phyloP scores from a whole-genome alignment of 2,329 filamentous ascomycete species.

The Hyphodiscus sp. region DNA sequence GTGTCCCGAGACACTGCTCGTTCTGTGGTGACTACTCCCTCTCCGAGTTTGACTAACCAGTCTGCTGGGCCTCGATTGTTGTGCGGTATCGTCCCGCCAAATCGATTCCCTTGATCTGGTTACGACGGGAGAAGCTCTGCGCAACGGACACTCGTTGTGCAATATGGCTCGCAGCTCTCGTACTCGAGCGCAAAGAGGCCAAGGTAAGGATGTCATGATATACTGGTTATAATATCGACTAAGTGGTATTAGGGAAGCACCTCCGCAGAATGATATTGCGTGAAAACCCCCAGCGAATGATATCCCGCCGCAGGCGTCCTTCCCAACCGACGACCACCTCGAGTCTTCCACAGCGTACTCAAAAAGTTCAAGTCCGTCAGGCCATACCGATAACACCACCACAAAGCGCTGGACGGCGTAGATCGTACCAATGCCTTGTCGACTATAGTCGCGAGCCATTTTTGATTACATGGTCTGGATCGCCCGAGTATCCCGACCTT shows the following conservation, averaged over 20 bases:
- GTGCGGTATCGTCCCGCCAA: constrained; percentile 3
- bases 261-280: constrained; percentile 6
- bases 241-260: constrained; percentile 5
- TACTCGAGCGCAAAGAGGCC: constrained; percentile 1
- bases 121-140: constrained; percentile 3
- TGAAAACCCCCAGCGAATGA: constrained; percentile 2
- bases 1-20: no score
- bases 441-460: constrained; percentile 8
- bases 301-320: constrained; percentile 6
- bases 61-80: constrained; percentile 1
- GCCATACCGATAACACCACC: constrained; percentile 12
- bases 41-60: constrained; percentile 3
- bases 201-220: constrained; percentile 7
- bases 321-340: constrained; percentile 6
- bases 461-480: constrained; percentile 10
- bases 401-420: constrained; percentile 8
- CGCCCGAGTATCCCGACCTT: constrained; percentile 10
- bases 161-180: constrained; percentile 1
- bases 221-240: constrained; percentile 3
- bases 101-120: constrained; percentile 3
- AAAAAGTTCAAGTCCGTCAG: constrained; percentile 1
- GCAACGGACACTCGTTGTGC: not conserved
- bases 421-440: constrained; percentile 10
- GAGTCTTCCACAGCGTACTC: constrained; percentile 1
- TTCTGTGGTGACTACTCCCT: constrained; percentile 3